phyloP scores from a whole-genome alignment of 2,329 filamentous ascomycete genomes.

The Phialocephala sp. region DNA sequence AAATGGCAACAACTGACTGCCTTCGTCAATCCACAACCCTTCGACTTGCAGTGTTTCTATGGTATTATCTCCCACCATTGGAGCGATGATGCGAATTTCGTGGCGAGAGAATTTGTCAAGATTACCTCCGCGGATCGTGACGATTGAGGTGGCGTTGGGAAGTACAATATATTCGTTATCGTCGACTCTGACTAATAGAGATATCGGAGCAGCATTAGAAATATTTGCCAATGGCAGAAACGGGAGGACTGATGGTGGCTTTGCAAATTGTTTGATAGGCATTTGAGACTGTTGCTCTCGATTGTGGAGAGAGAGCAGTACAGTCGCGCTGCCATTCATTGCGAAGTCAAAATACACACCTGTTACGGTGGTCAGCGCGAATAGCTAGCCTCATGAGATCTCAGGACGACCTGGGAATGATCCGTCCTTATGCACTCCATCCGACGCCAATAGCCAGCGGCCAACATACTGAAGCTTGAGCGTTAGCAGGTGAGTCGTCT shows the following conservation, averaged over 20 bases:
- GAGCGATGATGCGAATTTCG: constrained; percentile 37
- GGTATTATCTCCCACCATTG: constrained; percentile 29
- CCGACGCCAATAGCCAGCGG: constrained; percentile 33
- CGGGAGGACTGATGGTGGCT: neutral
- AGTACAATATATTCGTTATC: constrained; percentile 38
- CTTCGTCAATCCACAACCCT: constrained; percentile 37
- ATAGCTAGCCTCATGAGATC: neutral
- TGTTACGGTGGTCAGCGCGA: constrained; percentile 16
- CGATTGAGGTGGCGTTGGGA: constrained; percentile 34
- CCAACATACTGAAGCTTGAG: constrained; percentile 35
- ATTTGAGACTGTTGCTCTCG: constrained; percentile 13
- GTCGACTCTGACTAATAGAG: constrained; percentile 36
- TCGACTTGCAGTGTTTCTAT: constrained; percentile 36
- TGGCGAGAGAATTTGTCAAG: constrained; percentile 28
- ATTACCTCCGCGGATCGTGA: constrained; percentile 27
- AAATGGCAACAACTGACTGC: constrained; percentile 30
- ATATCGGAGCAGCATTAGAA: constrained; percentile 33
- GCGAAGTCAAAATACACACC: constrained; percentile 38
- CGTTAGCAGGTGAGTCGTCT: neutral
- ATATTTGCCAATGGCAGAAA: constrained; percentile 28
- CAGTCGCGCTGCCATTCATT: constrained; percentile 30
- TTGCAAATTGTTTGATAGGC: neutral
- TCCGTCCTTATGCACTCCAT: constrained; percentile 33
- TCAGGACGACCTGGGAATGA: constrained; percentile 35
- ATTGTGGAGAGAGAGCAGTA: constrained; percentile 35